Base-by-base conservation (phyloP, 2,329 filamentous ascomycete species). In the Fusarium nygamai region DNA sequence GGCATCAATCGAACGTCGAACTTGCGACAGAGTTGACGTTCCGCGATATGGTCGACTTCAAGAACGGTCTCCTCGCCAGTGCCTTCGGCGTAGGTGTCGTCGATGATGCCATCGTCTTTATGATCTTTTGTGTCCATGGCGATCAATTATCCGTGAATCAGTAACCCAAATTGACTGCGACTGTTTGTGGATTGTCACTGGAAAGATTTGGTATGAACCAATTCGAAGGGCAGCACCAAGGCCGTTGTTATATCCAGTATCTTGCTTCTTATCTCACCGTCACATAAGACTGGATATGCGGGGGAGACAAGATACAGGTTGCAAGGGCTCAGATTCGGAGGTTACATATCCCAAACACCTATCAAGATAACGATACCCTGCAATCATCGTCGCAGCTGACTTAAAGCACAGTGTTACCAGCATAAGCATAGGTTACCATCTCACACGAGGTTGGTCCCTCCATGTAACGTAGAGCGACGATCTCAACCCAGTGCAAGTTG, bases 21-120 rank as follows among this genome's bases (percentile, higher is more conserved):
- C 10, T 69, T 69, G 27, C 64, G 66, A 19, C 66, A 69, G 4
- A 69, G 57, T 17, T 69, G 66, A 2, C 66, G 43, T 8, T 69
- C 66, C 0, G 66, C 66, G 5, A 69, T 69, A 19, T 64, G 64
- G n/a, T 69, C 66, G 1, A 69, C 64, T 0, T 69, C 43, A 5
- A 60, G 64, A 1, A 50, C 57, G 0, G 66, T 64, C 1, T 69
- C 66, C 9, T 61, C 66, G 0, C 67, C 56, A 10, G 48, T 22
- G 14, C 44, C 64, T 24, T 69, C 66, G 2, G 50, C 43, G 11
- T 38, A 36, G 4, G 66, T 69, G 3, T 69, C 66, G 17, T 69
- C 48, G 5, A 69, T 46, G 14, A 54, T 44, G 5, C 19, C 64
- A 27, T 64, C 41, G 1, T 69, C 64, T 39, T 69, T 69, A 11